Conservation (phyloP, 2,329 filamentous ascomycete species). For the Hymenoscyphus fraxineus region DNA sequence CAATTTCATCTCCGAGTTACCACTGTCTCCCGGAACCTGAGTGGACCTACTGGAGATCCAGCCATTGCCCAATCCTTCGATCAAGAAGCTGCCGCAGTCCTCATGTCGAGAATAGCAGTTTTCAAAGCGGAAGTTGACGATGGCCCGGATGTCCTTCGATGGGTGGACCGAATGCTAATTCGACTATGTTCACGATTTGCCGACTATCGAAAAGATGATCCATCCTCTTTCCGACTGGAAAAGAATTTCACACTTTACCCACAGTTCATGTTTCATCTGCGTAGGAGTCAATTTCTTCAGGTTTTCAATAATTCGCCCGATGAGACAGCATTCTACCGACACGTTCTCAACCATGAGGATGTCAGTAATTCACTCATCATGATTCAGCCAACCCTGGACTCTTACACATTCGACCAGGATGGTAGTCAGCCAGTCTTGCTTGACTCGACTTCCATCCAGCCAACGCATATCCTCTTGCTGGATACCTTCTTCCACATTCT, state of each 20-base stretch:
- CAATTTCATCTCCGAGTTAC: conserved; percentile 96
- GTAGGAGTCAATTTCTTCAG: conserved; percentile 94
- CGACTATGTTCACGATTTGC: conserved; percentile 93
- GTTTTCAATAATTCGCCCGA: conserved; percentile 99
- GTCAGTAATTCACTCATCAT: conserved; percentile 95
- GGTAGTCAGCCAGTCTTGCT: conserved; percentile 89
- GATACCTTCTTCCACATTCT: conserved; percentile 99
- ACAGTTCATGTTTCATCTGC: conserved; percentile 99
- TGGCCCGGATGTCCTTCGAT: conserved; percentile 93
- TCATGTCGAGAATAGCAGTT: conserved; percentile 98
- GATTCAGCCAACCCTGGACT: conserved; percentile 97
- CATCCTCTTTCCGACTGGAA: conserved; percentile 91
- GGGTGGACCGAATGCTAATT: conserved; percentile 99
- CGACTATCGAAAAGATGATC: conserved; percentile 96
- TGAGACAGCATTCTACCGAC: conserved; percentile 97
- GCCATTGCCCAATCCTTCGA: conserved; percentile 96
- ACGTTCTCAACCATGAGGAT: conserved; percentile 96
- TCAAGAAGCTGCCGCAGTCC: conserved; percentile 92
- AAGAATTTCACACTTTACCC: conserved; percentile 99
- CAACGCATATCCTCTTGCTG: conserved; percentile 86
- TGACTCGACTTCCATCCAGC: conserved; percentile 94
- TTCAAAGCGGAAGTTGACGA: conserved; percentile 99
- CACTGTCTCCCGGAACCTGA: conserved; percentile 85
- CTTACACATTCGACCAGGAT: conserved; percentile 95
- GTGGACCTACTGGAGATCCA: conserved; percentile 89